Base-by-base conservation (phyloP, 441 rosid genomes). In the Biscutella laevigata region DNA sequence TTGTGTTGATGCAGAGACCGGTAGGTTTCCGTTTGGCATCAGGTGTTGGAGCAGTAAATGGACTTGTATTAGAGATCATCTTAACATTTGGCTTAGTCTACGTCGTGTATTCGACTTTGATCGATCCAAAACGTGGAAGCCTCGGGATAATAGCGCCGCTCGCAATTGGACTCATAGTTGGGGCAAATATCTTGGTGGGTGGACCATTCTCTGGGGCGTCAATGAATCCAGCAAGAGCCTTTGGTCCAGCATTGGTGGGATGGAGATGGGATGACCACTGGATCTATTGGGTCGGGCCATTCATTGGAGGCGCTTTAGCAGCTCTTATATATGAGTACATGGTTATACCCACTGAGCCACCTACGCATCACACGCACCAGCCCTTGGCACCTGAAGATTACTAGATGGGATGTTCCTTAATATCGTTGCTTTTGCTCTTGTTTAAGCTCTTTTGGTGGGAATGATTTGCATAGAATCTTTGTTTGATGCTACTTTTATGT, bases 241-340 rank as follows among this genome's bases (percentile, higher is more conserved):
- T 84, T 20, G 96, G 88, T 30, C 88, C 88, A 2, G 88, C 94
- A 1, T 73, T 88, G n/a, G 84, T 88, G 6, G 94, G 88, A 27
- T 82, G 94, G 96, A 82, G 91, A 59, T 88, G 91, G 94, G 57
- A 64, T 32, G 77, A 84, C 67, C 94, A 82, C 52, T 88, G 96
- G 96, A 79, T 88, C 67, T 84, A 88, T 56, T 88, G 94, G 96
- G 63, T 82, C 0, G 88, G 94, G 32, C 91, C 94, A 3, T 67
- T 88, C 25, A 15, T 80, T 1, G 94, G 96, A 8, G 84, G 77
- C 6, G 88, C 79, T 8, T 29, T 84, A 4, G 94, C 88, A 0
- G 94, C 73, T 0, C 74, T 82, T 5, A 48, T 84, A 13, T 82
- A 88, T 3, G 91, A 88, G 60, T 88, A 49, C 70, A 43, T 72